A percentile compares a stretch with the other conserved stretches of the same genome.
phyloP scores from a whole-genome alignment of 352 stramenopile genomes.

The Globisporangium spinosum region DNA sequence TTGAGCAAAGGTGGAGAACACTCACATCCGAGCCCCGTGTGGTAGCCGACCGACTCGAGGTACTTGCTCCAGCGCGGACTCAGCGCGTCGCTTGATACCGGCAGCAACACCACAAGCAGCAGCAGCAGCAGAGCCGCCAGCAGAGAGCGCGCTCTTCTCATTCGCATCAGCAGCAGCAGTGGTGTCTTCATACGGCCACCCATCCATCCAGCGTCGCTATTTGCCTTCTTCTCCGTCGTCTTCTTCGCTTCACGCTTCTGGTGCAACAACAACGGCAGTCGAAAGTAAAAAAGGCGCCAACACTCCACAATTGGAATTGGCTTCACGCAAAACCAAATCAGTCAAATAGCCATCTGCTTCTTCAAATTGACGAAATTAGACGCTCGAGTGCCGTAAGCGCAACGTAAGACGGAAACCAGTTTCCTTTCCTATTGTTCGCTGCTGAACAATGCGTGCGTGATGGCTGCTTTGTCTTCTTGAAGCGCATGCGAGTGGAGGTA shows the following conservation, averaged over 20 bases:
- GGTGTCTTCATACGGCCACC: neutral
- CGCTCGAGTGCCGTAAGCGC: neutral
- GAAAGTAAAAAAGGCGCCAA: constrained; percentile 4
- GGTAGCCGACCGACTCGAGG: constrained; percentile 40
- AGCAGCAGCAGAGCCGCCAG: neutral
- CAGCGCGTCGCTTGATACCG: neutral
- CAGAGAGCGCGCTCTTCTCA: neutral
- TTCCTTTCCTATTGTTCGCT: neutral
- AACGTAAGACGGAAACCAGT: neutral
- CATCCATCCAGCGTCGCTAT: neutral
- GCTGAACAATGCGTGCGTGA: constrained; percentile 9
- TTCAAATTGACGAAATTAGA: constrained; percentile 1
- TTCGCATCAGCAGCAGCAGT: neutral
- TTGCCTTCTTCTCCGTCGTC: neutral
- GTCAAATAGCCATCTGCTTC: neutral
- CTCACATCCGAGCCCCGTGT: constrained; percentile 49
- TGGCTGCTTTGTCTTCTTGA: constrained; percentile 5
- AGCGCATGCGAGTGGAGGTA: constrained; percentile 14
- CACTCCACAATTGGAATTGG: neutral
- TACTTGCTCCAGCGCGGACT: constrained; percentile 19
- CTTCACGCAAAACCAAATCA: neutral
- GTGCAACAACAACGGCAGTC: neutral
- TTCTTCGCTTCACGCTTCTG: neutral
- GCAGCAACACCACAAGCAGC: neutral
- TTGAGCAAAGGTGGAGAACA: constrained; percentile 5